Conservation (phyloP, 2,329 filamentous ascomycete genomes). For the Aspergillus viridinutans region DNA sequence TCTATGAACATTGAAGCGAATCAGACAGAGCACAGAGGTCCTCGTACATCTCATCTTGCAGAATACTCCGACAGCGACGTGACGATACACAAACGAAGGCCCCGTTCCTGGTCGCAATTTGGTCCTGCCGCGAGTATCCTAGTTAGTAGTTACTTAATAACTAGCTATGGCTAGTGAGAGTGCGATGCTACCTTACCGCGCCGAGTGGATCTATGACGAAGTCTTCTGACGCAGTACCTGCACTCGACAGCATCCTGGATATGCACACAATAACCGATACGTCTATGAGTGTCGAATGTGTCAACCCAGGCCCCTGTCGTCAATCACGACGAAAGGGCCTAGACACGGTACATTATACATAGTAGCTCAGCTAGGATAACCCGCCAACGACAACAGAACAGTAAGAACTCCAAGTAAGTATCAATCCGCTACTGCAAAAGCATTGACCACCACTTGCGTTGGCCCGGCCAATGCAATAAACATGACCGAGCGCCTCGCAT, state of each 20-base stretch:
- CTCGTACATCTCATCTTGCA: background rate
- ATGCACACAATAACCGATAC: background rate
- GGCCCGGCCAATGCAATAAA: background rate
- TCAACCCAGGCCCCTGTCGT: too few species aligned
- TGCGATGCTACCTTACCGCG: background rate
- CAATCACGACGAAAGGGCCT: background rate
- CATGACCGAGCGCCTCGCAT: background rate
- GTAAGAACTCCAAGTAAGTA: background rate
- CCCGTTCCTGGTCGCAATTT: too few species aligned
- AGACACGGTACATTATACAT: background rate
- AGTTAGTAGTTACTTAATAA: background rate
- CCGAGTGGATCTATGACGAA: background rate
- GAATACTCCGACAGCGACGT: background rate
- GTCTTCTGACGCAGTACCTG: background rate
- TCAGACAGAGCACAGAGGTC: too few species aligned
- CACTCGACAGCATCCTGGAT: background rate
- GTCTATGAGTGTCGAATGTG: background rate
- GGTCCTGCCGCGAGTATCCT: background rate
- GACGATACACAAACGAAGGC: too few species aligned
- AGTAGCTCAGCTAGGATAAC: background rate
- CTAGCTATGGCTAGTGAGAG: background rate
- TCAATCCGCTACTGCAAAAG: background rate
- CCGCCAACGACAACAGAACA: background rate
- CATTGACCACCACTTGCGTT: background rate
- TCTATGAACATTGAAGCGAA: background rate